Base-by-base conservation (phyloP, 257 asterid species). In the Lavandula angustifolia region DNA sequence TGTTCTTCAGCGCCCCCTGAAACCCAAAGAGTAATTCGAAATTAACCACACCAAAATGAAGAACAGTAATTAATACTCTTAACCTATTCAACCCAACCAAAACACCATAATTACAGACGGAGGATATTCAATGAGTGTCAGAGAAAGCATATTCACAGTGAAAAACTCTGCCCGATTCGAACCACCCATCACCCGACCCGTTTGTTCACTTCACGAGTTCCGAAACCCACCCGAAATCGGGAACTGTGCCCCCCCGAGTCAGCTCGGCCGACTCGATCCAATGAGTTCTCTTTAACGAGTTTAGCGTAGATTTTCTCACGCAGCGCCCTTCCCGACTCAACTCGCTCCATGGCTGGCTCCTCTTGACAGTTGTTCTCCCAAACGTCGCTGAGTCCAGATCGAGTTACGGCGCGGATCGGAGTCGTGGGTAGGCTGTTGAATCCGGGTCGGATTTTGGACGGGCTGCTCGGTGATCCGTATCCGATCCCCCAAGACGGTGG, bases 221-320 rank as follows among this genome's bases (percentile, higher is more conserved):
- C 0, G 87, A 82, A 16, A 84, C 83, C 96, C 88, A 87, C 49
- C 79, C 95, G 5, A 76, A 37, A 67, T 71, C 74, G 0, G 80
- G 80, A 13, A 4, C 67, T 1, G 67, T 0, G 5, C 59, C 5
- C 41, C 41, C 32, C 50, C 58, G 60, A 29, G 22, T 54, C 67
- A 4, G 7, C 61, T 17, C 64, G 64, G 10, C 33, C 78, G 16
- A 49, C 54, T 61, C 84, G 69, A 34, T 71, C 71, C 68, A 81
- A 32, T 16, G 85, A 75, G 79, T 82, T 82, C 46, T 82, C 87
- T 4, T 29, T 37, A 4, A 81, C 72, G 57, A 82, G 80, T 54
- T 82, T 82, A 0, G 79, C 79, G 68, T 82, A 82, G 22, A 82
- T 69, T 47, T 41, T 76, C 6, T 75, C 81, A 16, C 87, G 78